phyloP scores from a whole-genome alignment of 1,284 basidiomycete genomes.

The Porodaedalea pini region DNA sequence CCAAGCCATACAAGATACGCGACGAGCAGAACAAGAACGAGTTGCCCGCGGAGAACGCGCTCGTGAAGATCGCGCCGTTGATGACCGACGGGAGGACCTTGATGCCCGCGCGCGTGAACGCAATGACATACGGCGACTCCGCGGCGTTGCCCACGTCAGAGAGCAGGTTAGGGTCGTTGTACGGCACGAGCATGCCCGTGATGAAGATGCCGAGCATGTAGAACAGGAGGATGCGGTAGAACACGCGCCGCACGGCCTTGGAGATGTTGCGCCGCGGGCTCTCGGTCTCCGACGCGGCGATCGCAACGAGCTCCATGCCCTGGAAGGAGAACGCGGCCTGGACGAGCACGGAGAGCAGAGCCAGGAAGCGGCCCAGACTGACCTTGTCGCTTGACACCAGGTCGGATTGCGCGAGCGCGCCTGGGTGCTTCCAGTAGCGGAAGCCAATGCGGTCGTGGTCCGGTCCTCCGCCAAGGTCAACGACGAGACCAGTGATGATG shows the following conservation, averaged over 20 bases:
- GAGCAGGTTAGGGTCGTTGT: conserved; percentile 58
- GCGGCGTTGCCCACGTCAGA: conserved; percentile 55
- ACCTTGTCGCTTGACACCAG: conserved; percentile 39
- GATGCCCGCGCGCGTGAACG: conserved; percentile 74
- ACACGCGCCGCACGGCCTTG: conserved; percentile 77
- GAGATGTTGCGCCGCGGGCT: conserved; percentile 77
- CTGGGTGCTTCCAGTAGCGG: conserved; percentile 71
- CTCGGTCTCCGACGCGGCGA: conserved; percentile 71
- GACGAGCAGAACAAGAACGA: conserved; percentile 78
- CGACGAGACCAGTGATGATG: conserved; percentile 60
- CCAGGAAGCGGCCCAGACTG: conserved; percentile 60
- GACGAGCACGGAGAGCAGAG: conserved; percentile 62
- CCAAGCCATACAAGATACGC: conserved; percentile 80
- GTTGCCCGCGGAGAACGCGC: conserved; percentile 83
- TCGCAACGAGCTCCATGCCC: conserved; percentile 80
- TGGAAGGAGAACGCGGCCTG: conserved; percentile 84
- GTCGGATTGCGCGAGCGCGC: conserved; percentile 48
- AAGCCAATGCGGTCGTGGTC: conserved; percentile 57
- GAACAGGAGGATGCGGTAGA: conserved; percentile 76
- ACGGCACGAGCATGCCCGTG: conserved; percentile 80
- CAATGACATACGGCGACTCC: conserved; percentile 78
- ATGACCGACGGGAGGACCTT: conserved; percentile 67
- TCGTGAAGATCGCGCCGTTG: conserved; percentile 64
- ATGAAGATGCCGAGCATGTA: conserved; percentile 73
- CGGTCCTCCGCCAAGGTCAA: conserved; percentile 72